A percentile compares a stretch with the other conserved stretches of the same genome.
These are phyloP conservation scores for Thalassiosira sp. DNA, from an alignment of 352 stramenopile genomes.

Conservation along the genomic window DNA sequence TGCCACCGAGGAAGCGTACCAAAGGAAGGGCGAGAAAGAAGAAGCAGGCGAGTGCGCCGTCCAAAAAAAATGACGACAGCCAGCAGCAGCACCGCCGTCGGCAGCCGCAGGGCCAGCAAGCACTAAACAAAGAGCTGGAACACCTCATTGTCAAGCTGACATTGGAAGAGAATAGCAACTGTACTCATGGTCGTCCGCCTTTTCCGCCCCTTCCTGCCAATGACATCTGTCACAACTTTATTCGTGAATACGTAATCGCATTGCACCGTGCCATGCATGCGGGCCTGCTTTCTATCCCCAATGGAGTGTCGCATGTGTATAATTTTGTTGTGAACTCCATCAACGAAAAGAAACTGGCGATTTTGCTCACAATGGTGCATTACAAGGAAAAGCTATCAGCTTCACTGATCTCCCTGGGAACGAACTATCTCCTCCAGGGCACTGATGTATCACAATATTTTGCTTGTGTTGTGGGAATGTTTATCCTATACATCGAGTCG, in stretches of 20 bases:
- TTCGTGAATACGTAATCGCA: no score
- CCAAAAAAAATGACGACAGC: background rate
- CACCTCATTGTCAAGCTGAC: background rate
- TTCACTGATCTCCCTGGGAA: background rate
- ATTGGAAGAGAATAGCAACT: background rate
- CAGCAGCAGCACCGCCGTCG: background rate
- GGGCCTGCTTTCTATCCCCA: background rate
- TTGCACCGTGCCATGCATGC: background rate
- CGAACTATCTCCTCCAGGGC: background rate
- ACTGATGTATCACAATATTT: background rate
- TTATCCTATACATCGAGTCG: no score
- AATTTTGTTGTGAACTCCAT: background rate
- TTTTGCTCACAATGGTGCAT: background rate
- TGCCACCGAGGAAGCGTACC: background rate
- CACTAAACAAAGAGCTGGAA: background rate
- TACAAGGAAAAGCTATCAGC: background rate
- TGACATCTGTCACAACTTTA: background rate
- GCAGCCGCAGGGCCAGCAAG: conserved; percentile 4
- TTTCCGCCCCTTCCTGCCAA: background rate
- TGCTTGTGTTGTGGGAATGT: background rate
- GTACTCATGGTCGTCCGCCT: background rate
- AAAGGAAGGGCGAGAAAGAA: background rate
- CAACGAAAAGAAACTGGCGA: background rate
- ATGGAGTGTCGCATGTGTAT: background rate
- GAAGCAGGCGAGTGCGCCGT: background rate